Conservation (phyloP, 1,284 basidiomycete species). For the Trichosporon sp. region DNA sequence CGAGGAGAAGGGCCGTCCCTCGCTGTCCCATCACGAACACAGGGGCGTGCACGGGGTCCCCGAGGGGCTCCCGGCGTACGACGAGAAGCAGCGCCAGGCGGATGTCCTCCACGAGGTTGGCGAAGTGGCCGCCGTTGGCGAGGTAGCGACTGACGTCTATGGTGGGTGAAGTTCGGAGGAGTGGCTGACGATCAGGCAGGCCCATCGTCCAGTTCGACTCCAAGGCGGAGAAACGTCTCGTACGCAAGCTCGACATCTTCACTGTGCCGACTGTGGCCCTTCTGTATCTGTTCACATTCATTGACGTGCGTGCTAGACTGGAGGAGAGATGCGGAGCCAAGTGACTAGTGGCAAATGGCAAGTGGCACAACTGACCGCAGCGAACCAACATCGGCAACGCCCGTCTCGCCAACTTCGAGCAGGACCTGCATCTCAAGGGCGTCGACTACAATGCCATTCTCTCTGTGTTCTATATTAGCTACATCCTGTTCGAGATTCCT, state of each 20-base stretch:
- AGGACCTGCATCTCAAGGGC: constrained; percentile 38
- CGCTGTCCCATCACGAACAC: not conserved
- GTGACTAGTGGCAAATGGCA: too few relatives aligned
- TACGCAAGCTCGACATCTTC: constrained; percentile 34
- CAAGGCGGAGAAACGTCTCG: constrained; percentile 29
- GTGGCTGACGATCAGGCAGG: constrained; percentile 7
- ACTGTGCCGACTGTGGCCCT: constrained; percentile 28
- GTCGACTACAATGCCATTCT: constrained; percentile 46
- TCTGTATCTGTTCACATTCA: constrained; percentile 28
- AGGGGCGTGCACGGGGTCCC: too few relatives aligned
- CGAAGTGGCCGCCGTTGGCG: not conserved
- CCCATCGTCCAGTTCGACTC: constrained; percentile 29
- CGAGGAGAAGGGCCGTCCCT: not conserved
- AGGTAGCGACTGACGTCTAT: constrained; percentile 12
- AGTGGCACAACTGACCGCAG: constrained; percentile 6
- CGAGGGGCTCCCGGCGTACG: not conserved
- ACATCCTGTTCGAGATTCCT: constrained; percentile 42
- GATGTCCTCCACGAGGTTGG: not conserved
- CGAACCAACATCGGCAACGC: constrained; percentile 34
- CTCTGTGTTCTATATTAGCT: constrained; percentile 49
- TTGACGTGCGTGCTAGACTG: constrained; percentile 16
- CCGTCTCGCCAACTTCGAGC: constrained; percentile 34
- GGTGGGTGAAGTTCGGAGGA: not conserved
- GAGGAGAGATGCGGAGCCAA: too few relatives aligned
- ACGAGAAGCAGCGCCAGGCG: not conserved